Evolutionary conservation across 345 rosid species (phyloP), one percentile per base, ranked within the genome.

Genomic region (Kernera saxatilis): DNA sequence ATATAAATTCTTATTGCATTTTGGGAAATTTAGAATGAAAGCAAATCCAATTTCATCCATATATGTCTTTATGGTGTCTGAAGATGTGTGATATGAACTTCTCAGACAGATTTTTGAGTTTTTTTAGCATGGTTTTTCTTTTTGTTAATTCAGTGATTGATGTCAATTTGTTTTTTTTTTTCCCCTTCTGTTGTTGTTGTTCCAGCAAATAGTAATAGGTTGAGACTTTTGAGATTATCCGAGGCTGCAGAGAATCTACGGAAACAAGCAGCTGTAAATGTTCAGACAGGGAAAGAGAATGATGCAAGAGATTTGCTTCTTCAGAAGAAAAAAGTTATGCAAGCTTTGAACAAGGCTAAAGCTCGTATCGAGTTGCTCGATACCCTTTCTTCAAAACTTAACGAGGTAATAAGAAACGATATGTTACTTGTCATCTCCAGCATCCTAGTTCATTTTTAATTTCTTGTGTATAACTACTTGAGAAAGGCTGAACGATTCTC

Each of bases 241-340:
- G 90, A 90, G 78, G 93, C 90, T 3, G 98, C 90, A 13, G 93
- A 93, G 84, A 93, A 88, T 78, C 88, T 90, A 55, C 83, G 79
- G 50, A 82, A 79, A 12, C 90, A 86, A 84, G 98, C 98, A 27
- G 80, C 91, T 71, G 53, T 86, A 8, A 80, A 76, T 74, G 75
- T 93, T 70, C 81, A 76, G 53, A 83, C 74, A 5, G 96, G 97
- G 33, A 84, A 83, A 66, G 97, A 86, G 58, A 77, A 83, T 75
- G 96, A 90, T 45, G 97, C 98, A 4, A 84, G 90, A 75, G 89
- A 88, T 15, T 57, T 88, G 21, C 93, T 90, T 64, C 71, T 80
- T 69, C 97, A 93, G 83, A 93, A 90, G 88, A 87, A 88, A 82
- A 93, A 82, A 78, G 89, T 93, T 56, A 72, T 87, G 87, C 80